Base-by-base conservation (phyloP, 2,329 filamentous ascomycete species). In the Pseudogymnoascus pannorum region DNA sequence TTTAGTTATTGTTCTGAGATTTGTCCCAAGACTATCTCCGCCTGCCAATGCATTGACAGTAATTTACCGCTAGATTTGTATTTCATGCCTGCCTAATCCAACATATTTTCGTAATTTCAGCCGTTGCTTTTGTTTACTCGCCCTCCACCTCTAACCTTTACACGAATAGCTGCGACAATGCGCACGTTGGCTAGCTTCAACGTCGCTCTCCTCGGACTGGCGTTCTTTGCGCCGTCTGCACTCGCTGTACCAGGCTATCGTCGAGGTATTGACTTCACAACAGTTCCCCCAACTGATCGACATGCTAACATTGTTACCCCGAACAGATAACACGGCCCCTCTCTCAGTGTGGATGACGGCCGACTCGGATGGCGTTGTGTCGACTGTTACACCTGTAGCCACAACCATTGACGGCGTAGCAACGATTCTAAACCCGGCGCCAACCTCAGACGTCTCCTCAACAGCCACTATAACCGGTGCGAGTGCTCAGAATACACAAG, bases 321-420 rank as follows among this genome's bases (percentile, higher is more conserved):
- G 9, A 58, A 59, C 60, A 18, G 61, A 44, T 18, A 57, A 61
- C 54, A 40, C 48, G 7, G 54, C 20, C 14, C n/a, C n/a, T n/a
- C 61, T 70, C 12, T 60, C 64, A 38, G 67, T 69, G 16, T 71
- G 66, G 67, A 64, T 71, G 14, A 67, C 69, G 4, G 66, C 70
- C 24, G 31, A 60, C 18, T 63, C 64, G 22, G 2, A 2, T 2
- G 4, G 3, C 16, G 48, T 18, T 54, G 61, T 65, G 1, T 66
- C 69, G 18, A 71, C 68, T 2, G 64, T 68, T 26, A 70, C 68
- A 12, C 67, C 69, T 1, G 60, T 65, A 40, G 48, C 68, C 38
- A 68, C 66, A 18, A 68, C 65, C 5, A 61, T 69, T 11, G 64
- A 64, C 40, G 65, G 67, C 6, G 64, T 65, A 54, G 61, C 64